Percentiles rank a stretch among this genome's conserved stretches.
Evolutionary conservation across 139 green algal genomes (phyloP).

Genomic region (Micractinium conductrix): DNA sequence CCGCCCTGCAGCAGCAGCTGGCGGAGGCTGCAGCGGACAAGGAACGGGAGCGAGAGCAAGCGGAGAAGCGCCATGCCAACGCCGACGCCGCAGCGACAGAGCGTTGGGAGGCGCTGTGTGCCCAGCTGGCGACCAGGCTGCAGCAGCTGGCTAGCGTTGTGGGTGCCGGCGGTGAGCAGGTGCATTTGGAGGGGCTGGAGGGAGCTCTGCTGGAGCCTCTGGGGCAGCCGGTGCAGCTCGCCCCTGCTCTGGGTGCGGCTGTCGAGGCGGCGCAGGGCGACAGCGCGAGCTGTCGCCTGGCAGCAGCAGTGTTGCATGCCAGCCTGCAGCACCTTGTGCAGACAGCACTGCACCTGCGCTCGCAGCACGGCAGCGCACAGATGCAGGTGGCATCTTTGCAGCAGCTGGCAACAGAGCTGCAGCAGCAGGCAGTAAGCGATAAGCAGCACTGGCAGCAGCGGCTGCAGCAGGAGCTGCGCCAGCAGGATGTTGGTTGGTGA

Average conservation of each 20-base stretch:
- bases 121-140: neutral
- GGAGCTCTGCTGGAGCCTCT: neutral
- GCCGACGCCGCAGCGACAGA: neutral
- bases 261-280: neutral
- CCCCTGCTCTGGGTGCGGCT: too few species aligned
- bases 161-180: neutral
- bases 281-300: neutral
- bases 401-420: neutral
- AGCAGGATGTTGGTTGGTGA: neutral
- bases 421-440: neutral
- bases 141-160: neutral
- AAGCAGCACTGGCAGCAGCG: conserved; percentile 17
- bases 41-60: neutral
- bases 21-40: neutral
- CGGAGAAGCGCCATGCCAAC: neutral
- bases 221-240: neutral
- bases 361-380: neutral
- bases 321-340: neutral
- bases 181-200: neutral
- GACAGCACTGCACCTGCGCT: neutral
- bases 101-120: conserved; percentile 5
- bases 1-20: conserved; percentile 13
- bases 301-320: neutral
- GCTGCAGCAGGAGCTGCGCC: conserved; percentile 7
- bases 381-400: neutral